Evolutionary conservation across 1,139 yeast genomes (phyloP), one percentile per base, ranked within the genome.

Genomic region (Zygosaccharomyces sapae): DNA sequence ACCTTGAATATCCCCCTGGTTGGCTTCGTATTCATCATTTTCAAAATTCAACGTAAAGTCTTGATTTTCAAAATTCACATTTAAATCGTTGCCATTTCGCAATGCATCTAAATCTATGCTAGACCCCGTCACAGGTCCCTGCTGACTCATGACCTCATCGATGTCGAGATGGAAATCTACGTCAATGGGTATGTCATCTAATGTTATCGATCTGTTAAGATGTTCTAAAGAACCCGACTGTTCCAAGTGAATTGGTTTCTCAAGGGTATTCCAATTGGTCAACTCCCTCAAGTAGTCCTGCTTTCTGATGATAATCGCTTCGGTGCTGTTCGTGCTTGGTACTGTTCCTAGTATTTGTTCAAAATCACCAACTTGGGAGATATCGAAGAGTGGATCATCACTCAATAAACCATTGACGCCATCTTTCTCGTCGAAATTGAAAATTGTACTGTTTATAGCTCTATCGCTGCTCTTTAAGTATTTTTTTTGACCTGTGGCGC

Each of bases 211-310:
- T 18, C 45, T 47, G 38, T 51, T 45, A n/a, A 53, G 50, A 19
- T 48, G 41, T 16, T 53, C 57, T 10, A 33, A 19, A 9, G 50
- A 41, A 19, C 29, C 18, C 27, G 29, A 19, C 29, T 33, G 29
- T 33, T 27, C 31, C 7, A 24, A 16, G 31, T 42, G 38, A 12
- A 8, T 3, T 16, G 40, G 19, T 29, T 44, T 31, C 16, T 50
- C 52, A 19, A 45, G 43, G 4, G 43, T 33, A 38, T 54, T 53
- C 10, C 48, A 41, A 42, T 56, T 56, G 2, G 56, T 55, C 19
- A 62, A 33, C 46, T 64, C 68, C 31, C 51, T 58, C 45, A 63
- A 41, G 33, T 58, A 55, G 41, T 64, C 68, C 9, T 53, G 58
- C 33, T 54, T 55, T 36, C 57, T 59, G 19, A 64, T 63, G 3